Evolutionary conservation across 495 filamentous ascomycete genomes (phyloP), one percentile per base, ranked within the genome.

Genomic region (Aspergillus taichungensis): DNA sequence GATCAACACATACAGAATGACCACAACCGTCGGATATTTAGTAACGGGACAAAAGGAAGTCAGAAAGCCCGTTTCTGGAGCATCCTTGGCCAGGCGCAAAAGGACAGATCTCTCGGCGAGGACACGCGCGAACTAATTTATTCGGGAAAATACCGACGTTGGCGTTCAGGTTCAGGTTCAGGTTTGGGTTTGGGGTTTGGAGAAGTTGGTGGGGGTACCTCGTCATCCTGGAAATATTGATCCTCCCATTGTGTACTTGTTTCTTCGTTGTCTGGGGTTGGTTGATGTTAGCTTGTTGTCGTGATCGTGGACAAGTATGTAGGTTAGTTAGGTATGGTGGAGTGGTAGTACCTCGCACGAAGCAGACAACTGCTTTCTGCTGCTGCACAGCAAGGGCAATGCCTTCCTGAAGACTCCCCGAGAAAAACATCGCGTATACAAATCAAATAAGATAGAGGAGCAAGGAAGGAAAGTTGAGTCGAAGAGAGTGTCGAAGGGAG

Each of bases 21-120:
- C 63, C 8, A 95, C 73, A 1, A 94, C 61, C 5, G 85, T 80
- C 0, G 91, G 92, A 36, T 80, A 80, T 40, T 76, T 77, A 2
- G 75, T 69, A 6, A 95, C 63, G 0, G 86, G 85, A 54, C 83
- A 94, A 55, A 95, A 82, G 4, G 86, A 85, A 5, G 82, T 73
- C 6, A 97, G 69, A 52, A 84, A 92, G 3, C 76, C 78, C 10
- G 87, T 88, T 66, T 95, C 91, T 45, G 80, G 72, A 10, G 81
- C 88, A 8, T 79, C 84, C 13, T 80, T 76, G 14, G 65, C 62
- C 9, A 96, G 71, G 41, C 81, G 76, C 18, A 96, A 70, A 12
- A 82, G 52, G 13, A 97, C 70, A 9, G 85, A 74, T 43, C 77
- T 69, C 12, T 71, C 61, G 32, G 63, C 55, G 10, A 94, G 65